Base-by-base conservation (phyloP, 768 basidiomycete genomes). In the Mycena galopus region DNA sequence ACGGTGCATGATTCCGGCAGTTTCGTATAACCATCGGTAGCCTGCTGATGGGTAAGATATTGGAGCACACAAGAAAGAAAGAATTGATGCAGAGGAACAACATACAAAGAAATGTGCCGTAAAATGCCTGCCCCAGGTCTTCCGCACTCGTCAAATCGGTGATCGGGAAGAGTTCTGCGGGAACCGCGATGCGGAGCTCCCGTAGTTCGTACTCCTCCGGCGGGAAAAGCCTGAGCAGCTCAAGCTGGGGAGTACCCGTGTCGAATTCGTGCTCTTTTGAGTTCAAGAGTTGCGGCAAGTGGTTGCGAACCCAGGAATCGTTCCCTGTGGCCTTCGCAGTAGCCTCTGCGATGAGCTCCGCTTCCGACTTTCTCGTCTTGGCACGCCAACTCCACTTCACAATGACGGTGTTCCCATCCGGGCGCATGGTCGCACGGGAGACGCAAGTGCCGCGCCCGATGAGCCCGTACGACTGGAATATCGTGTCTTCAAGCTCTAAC, bases 1-100 rank as follows among this genome's bases (percentile, higher is more conserved):
- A 73, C 75, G 25, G 75, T 82, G 67, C 59, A 80, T 60, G 35
- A 81, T 47, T 6, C 60, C n/a, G 21, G 62, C 51, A 2, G 11
- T 37, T 29, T 75, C 66, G 55, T 27, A 64, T 4, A 75, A 39
- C 74, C 74, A 75, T 42, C 44, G 44, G 44, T 47, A 47, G 44
- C 44, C 44, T 47, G 19, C 19, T 21, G 44, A 44, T 44, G 44
- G 44, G 19, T 47, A 47, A n/a, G 44, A 47, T 19, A 47, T 47
- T 47, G 5, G 42, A 19, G 17, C 11, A 19, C 42, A 44, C 42
- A 14, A 14, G 39, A 16, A 44, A 7, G 17, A 17, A 7, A 47
- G 7, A 47, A n/a, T n/a, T 14, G 35, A 37, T 37, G 14, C 14
- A 14, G 35, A 37, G 14, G 35, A 37, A 37, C 35, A 37, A n/a